phyloP scores from a whole-genome alignment of 176 grass and related monocot genomes.

The Phyllostachys edulis region DNA sequence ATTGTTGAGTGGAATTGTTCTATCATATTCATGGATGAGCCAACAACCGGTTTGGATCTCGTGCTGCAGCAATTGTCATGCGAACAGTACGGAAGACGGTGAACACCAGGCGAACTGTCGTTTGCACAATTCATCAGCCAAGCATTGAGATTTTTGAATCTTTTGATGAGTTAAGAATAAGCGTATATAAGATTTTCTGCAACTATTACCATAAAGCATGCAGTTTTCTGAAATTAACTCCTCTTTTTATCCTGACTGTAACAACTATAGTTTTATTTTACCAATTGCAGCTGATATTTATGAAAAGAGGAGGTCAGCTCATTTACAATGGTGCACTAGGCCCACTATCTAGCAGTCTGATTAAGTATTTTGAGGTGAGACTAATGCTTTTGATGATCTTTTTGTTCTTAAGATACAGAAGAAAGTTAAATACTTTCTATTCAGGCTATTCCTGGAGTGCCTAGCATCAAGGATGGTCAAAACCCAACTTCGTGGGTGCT shows the following conservation, averaged over 20 bases:
- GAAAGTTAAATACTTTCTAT: not conserved
- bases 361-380: too few relatives aligned
- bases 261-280: not conserved
- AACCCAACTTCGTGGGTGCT: slow-evolving; percentile 38
- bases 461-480: slow-evolving; percentile 27
- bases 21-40: slow-evolving; percentile 57
- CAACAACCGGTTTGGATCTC: slow-evolving; percentile 45
- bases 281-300: slow-evolving; percentile 39
- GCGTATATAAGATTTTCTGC: too few relatives aligned
- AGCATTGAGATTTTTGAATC: slow-evolving; percentile 49
- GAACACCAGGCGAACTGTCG: slow-evolving; percentile 37
- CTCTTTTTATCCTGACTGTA: too few relatives aligned
- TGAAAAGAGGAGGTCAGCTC: slow-evolving; percentile 58
- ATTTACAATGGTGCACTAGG: slow-evolving; percentile 55
- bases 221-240: too few relatives aligned
- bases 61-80: slow-evolving; percentile 53
- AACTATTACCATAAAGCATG: too few relatives aligned
- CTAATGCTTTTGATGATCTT: not conserved
- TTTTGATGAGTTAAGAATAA: slow-evolving; percentile 47
- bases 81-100: slow-evolving; percentile 27
- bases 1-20: too few relatives aligned
- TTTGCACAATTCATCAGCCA: slow-evolving; percentile 57
- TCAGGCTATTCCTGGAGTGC: slow-evolving; percentile 31
- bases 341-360: not conserved
- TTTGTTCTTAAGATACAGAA: too few relatives aligned